phyloP scores from a whole-genome alignment of 805 yeast species.

The Myxozyma lipomycoides region DNA sequence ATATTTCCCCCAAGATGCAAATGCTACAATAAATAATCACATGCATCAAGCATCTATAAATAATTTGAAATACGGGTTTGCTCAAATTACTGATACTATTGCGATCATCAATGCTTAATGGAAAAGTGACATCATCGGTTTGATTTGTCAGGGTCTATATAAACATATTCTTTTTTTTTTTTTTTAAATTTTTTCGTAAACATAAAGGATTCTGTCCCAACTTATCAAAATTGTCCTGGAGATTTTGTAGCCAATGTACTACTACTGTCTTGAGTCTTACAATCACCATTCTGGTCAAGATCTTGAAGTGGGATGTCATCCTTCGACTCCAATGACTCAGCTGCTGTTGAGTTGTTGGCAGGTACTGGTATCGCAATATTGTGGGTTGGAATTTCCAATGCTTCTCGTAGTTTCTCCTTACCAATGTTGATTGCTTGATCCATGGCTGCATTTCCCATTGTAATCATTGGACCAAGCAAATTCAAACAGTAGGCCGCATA shows the following conservation, averaged over 20 bases:
- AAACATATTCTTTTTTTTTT: too few species aligned
- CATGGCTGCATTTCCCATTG: conserved; percentile 39
- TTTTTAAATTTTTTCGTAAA: too few species aligned
- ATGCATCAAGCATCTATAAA: conserved; percentile 14
- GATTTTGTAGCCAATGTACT: too few species aligned
- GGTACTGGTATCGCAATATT: not conserved
- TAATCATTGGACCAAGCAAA: conserved; percentile 69
- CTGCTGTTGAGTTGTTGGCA: not conserved
- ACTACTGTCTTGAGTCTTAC: not conserved
- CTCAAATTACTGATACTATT: conserved; percentile 10
- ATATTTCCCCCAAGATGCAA: conserved; percentile 23
- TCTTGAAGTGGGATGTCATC: not conserved
- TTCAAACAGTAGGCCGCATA: conserved; percentile 68
- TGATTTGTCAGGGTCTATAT: too few species aligned
- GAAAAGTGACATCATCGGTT: too few species aligned
- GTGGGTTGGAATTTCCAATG: conserved; percentile 7
- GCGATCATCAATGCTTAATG: too few species aligned
- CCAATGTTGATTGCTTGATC: conserved; percentile 16
- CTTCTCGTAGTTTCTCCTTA: conserved; percentile 17
- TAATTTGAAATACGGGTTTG: conserved; percentile 18
- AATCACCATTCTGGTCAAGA: not conserved
- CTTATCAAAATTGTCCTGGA: too few species aligned
- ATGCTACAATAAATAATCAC: conserved; percentile 13
- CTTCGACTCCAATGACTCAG: not conserved
- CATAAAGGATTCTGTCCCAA: too few species aligned